phyloP scores from a whole-genome alignment of 768 basidiomycete genomes.

The Rhodosporidiobolus odoratus region DNA sequence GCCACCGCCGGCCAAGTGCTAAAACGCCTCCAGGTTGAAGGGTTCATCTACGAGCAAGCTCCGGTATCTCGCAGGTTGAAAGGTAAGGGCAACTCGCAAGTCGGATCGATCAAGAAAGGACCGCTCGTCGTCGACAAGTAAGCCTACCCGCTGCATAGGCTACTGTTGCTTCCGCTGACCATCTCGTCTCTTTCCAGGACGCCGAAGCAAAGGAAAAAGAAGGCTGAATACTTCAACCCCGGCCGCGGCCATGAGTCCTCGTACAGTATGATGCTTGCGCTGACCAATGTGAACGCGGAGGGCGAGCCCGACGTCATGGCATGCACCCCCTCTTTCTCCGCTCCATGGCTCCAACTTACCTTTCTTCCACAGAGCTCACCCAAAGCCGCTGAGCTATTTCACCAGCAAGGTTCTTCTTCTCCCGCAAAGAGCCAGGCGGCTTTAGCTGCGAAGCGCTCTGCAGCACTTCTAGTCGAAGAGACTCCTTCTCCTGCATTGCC shows the following conservation, averaged over 20 bases:
- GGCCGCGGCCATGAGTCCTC: constrained; percentile 13
- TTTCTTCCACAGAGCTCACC: not conserved
- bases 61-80: not conserved
- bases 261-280: not conserved
- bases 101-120: constrained; percentile 4
- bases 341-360: not conserved
- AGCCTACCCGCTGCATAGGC: not conserved
- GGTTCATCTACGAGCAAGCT: constrained; percentile 18
- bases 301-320: not conserved
- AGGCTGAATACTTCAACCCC: constrained; percentile 25
- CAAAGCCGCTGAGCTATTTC: not conserved
- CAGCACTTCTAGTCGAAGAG: not conserved
- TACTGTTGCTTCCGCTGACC: not conserved
- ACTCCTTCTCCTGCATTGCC: constrained; percentile 3
- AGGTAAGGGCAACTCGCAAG: not conserved
- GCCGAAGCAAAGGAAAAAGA: constrained; percentile 7
- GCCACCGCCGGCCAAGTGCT: constrained; percentile 22
- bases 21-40: constrained; percentile 22
- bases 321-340: not conserved
- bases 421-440: not conserved
- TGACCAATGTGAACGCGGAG: not conserved
- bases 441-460: not conserved
- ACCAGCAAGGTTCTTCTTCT: not conserved
- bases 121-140: constrained; percentile 22
- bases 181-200: not conserved